phyloP scores from a whole-genome alignment of 1,284 basidiomycete species.

The Earliella scabrosa region DNA sequence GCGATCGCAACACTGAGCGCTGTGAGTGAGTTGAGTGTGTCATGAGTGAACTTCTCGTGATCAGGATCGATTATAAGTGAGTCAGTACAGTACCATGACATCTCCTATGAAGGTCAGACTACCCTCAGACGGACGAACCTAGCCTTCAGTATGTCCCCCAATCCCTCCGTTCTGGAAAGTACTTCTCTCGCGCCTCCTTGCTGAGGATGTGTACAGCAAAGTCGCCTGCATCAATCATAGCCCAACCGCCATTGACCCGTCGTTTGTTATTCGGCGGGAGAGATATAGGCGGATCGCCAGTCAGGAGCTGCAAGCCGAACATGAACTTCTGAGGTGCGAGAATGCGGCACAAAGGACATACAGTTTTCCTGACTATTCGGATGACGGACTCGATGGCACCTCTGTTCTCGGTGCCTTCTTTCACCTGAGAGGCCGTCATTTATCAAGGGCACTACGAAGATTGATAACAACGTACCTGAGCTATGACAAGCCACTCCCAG shows the following conservation, averaged over 20 bases:
- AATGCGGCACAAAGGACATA: conserved; percentile 28
- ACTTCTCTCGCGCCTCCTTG: conserved; percentile 62
- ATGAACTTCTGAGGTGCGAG: no score
- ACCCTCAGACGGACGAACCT: not conserved
- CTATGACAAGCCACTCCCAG: conserved; percentile 77
- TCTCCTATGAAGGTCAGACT: no score
- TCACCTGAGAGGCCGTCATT: no score
- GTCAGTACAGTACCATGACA: no score
- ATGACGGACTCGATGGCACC: conserved; percentile 76
- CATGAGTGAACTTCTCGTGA: no score
- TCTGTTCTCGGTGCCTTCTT: conserved; percentile 78
- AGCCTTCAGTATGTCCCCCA: no score
- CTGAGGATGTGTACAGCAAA: conserved; percentile 79
- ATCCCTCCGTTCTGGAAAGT: conserved; percentile 50
- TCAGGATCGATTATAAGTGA: no score
- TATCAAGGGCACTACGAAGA: not conserved
- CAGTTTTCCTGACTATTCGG: conserved; percentile 66
- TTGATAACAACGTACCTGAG: conserved; percentile 51
- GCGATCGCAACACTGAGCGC: no score
- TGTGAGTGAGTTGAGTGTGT: no score
- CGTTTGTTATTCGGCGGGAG: conserved; percentile 66
- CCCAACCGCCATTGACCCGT: conserved; percentile 71
- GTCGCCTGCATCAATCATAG: conserved; percentile 77
- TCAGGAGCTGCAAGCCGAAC: conserved; percentile 47
- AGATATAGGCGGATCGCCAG: conserved; percentile 54